phyloP scores from a whole-genome alignment of 2,329 filamentous ascomycete genomes.

The Cadophora sp. region DNA sequence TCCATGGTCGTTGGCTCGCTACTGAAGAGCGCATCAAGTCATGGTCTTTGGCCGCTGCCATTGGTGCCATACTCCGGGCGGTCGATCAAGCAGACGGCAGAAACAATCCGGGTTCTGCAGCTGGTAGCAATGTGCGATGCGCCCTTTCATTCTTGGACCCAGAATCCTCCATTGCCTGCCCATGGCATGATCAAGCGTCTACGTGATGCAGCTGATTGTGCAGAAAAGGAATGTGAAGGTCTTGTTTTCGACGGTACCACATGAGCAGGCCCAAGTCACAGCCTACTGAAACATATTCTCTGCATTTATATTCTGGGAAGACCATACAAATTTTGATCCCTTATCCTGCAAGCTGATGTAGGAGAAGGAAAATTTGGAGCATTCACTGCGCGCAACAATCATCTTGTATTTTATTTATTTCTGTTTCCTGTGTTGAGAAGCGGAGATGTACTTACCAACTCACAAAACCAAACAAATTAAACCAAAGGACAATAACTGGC shows the following conservation, averaged over 20 bases:
- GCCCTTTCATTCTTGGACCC: background rate
- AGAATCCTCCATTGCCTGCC: background rate
- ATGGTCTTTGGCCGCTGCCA: slow-evolving; percentile 22
- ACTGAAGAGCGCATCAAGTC: slow-evolving; percentile 18
- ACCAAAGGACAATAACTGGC: no score
- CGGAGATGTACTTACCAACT: no score
- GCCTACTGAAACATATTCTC: no score
- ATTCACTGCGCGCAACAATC: no score
- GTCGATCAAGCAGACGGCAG: slow-evolving; percentile 31
- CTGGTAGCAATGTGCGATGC: slow-evolving; percentile 9
- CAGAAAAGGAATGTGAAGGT: background rate
- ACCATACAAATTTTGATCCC: no score
- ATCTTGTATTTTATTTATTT: no score
- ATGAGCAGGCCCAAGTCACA: background rate
- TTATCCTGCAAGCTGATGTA: no score
- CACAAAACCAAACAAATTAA: no score
- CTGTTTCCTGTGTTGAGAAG: no score
- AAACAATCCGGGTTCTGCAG: slow-evolving; percentile 27
- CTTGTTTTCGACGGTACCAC: background rate
- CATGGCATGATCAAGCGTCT: background rate
- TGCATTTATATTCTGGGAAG: no score
- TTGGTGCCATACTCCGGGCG: slow-evolving; percentile 23
- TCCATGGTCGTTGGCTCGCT: slow-evolving; percentile 27
- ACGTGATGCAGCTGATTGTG: background rate
- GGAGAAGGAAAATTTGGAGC: no score